A percentile compares a stretch with the other conserved stretches of the same genome.
phyloP scores from a whole-genome alignment of 1,139 yeast genomes.

The Pneumocystis wakefieldiae region DNA sequence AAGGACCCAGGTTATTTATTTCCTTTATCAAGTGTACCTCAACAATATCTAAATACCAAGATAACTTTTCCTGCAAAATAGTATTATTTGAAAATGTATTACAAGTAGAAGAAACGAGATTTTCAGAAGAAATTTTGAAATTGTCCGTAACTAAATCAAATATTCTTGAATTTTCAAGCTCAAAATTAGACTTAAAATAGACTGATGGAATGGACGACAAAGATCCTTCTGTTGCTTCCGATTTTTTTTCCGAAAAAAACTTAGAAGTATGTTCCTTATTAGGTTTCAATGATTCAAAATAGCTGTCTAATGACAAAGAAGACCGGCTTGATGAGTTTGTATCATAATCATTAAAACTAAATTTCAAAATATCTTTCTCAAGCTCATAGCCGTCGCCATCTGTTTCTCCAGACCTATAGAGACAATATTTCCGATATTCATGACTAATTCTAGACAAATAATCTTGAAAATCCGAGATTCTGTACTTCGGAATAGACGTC shows the following conservation, averaged over 20 bases:
- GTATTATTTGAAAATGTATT: conserved; percentile 33
- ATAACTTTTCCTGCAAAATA: conserved; percentile 61
- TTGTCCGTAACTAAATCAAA: conserved; percentile 60
- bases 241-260: conserved; percentile 9
- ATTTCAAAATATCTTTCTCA: conserved; percentile 3
- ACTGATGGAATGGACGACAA: conserved; percentile 45
- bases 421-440: conserved; percentile 33
- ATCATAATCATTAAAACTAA: not conserved
- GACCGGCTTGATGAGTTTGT: not conserved
- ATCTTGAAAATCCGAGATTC: conserved; percentile 32
- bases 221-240: conserved; percentile 15
- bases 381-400: not conserved
- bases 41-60: conserved; percentile 70
- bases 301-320: not conserved
- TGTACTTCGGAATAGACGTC: conserved; percentile 40
- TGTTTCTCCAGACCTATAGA: not conserved
- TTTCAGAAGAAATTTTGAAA: conserved; percentile 28
- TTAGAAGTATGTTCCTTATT: not conserved
- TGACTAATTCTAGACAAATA: conserved; percentile 35
- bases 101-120: conserved; percentile 16
- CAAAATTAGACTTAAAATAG: conserved; percentile 52
- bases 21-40: conserved; percentile 70
- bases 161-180: conserved; percentile 75
- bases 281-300: not conserved
- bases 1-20: conserved; percentile 68